Conservation (phyloP, 1,284 basidiomycete genomes). For the Puccinia horiana region DNA sequence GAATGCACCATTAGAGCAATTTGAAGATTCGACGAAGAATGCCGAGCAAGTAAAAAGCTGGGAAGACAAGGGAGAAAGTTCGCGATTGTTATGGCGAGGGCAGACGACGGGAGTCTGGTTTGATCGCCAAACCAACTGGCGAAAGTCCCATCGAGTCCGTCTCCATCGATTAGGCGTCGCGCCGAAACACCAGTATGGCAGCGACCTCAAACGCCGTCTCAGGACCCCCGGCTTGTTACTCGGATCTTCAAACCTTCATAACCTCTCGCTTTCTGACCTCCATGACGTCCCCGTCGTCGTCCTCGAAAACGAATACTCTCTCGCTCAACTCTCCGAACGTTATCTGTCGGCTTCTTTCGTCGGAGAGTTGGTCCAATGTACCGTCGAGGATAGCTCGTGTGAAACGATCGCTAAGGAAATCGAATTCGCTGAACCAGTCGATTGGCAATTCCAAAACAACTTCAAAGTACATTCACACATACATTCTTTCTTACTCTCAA, state of each 20-base stretch:
- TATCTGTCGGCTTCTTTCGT: slow-evolving; percentile 60
- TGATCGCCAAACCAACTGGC: slow-evolving; percentile 58
- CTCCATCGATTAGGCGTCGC: slow-evolving; percentile 57
- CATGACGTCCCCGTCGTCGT: slow-evolving; percentile 58
- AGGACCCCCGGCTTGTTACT: slow-evolving; percentile 1
- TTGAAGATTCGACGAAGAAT: slow-evolving; percentile 37
- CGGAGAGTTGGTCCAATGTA: slow-evolving; percentile 54
- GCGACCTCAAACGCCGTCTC: slow-evolving; percentile 5
- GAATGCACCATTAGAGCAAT: slow-evolving; percentile 39
- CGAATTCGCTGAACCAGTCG: slow-evolving; percentile 51
- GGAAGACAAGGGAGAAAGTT: slow-evolving; percentile 59
- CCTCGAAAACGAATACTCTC: slow-evolving; percentile 53
- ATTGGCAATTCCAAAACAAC: slow-evolving; percentile 43
- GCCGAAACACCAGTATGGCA: not conserved
- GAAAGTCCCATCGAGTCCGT: slow-evolving; percentile 58
- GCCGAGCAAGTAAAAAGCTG: slow-evolving; percentile 53
- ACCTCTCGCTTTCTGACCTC: slow-evolving; percentile 45
- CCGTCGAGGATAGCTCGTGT: slow-evolving; percentile 51
- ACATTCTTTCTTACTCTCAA: not conserved
- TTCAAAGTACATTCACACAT: not conserved
- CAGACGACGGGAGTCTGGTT: slow-evolving; percentile 60
- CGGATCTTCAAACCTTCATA: not conserved
- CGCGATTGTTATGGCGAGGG: slow-evolving; percentile 61
- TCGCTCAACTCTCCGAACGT: slow-evolving; percentile 35
- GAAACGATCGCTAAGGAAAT: slow-evolving; percentile 50